Base-by-base conservation (phyloP, 495 filamentous ascomycete genomes). In the Penicillium goetzii region DNA sequence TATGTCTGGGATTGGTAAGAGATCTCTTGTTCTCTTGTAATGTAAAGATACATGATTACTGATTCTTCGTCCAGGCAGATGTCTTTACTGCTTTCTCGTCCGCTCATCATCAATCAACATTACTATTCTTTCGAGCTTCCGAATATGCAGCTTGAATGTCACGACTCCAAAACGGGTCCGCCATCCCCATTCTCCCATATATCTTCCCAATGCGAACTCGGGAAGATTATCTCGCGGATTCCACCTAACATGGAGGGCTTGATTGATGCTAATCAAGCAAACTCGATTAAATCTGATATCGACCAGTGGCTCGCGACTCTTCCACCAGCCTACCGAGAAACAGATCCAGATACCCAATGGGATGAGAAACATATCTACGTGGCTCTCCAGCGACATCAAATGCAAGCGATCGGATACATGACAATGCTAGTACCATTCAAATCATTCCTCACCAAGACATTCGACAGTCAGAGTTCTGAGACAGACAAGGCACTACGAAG, bases 401-500 rank as follows among this genome's bases (percentile, higher is more conserved):
- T 85, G 26, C 78, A 84, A 62, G 71, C 80, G 32, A 72, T 81
- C 38, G 78, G 77, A 11, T 79, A 80, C 60, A 78, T 83, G 75
- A 76, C 73, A 3, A 72, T 80, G 63, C 68, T 84, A 15, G 64
- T 75, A 51, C 76, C 76, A 15, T 65, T 84, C 28, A 82, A 81
- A 62, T 67, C 70, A 21, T 81, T 74, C 53, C 68, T 85, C 26
- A 76, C 73, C 15, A 71, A 65, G n/a, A 56, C 45, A 14, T 58
- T 65, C 36, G 38, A 65, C 45, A 28, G 50, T 11, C 10, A 58
- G 8, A 74, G 70, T 14, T 67, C 74, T 43, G 62, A 71, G 9
- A 57, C 62, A 11, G 73, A 78, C 7, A 61, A 67, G 32, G 69
- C 73, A 30, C 65, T 81, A 19, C 73, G 75, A 19, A 62, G 49